These are phyloP conservation scores for Rhodotorula graminis DNA, from an alignment of 768 basidiomycete species.

Conservation along the genomic window DNA sequence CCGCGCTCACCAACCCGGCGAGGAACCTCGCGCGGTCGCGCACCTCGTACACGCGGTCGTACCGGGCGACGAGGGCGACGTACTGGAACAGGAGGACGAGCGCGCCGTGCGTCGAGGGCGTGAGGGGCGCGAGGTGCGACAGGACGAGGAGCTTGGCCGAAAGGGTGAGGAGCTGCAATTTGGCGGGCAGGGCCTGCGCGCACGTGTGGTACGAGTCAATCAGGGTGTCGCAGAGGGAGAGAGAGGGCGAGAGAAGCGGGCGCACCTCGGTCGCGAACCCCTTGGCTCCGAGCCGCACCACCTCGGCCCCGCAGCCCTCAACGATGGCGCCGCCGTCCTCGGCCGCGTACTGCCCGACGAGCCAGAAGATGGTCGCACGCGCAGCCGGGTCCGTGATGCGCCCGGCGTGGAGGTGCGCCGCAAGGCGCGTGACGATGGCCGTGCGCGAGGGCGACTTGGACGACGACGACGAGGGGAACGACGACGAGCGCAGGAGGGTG, in stretches of 20 bases:
- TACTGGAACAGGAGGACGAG: constrained; percentile 59
- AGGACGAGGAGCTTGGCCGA: constrained; percentile 76
- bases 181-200: constrained; percentile 60
- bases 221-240: too few relatives aligned
- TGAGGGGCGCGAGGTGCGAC: constrained; percentile 53
- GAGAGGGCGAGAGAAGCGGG: not conserved
- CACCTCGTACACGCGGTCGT: constrained; percentile 83
- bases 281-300: constrained; percentile 72
- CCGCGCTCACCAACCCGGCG: constrained; percentile 61
- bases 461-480: not conserved
- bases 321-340: constrained; percentile 8
- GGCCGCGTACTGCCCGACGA: constrained; percentile 80
- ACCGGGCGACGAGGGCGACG: constrained; percentile 75
- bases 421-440: constrained; percentile 27
- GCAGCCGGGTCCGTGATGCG: constrained; percentile 50
- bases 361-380: constrained; percentile 82
- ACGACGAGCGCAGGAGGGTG: constrained; percentile 20
- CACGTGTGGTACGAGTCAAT: too few relatives aligned
- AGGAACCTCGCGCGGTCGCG: constrained; percentile 84
- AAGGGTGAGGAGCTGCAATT: constrained; percentile 78
- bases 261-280: constrained; percentile 67
- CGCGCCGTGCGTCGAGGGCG: constrained; percentile 43
- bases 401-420: constrained; percentile 10
- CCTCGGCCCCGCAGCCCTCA: constrained; percentile 76
- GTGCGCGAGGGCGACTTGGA: constrained; percentile 7